A percentile compares a stretch with the other conserved stretches of the same genome.
phyloP scores from a whole-genome alignment of 257 asterid species.

The Capsicum pubescens region DNA sequence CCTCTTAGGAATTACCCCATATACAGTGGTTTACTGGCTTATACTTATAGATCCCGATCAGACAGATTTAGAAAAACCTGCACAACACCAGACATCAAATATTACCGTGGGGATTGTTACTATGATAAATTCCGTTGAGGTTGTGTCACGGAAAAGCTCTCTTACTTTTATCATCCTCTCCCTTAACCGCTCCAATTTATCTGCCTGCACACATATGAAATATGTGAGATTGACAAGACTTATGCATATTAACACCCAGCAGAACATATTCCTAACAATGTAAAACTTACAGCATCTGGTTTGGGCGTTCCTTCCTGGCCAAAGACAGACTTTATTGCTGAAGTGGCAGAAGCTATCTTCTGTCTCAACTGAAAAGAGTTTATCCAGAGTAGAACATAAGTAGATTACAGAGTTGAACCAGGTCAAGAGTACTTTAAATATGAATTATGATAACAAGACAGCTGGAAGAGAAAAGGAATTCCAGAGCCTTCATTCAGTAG shows the following conservation, averaged over 20 bases:
- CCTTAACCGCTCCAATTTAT: conserved; percentile 82
- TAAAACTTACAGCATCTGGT: conserved; percentile 72
- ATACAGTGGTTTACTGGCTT: background rate
- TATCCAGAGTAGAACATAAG: conserved; percentile 14
- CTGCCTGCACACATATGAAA: conserved; percentile 57
- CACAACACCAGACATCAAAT: background rate
- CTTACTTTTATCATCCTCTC: conserved; percentile 98
- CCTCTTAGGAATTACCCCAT: background rate
- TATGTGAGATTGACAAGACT: conserved; percentile 17
- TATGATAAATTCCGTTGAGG: conserved; percentile 84
- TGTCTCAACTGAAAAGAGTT: conserved; percentile 69
- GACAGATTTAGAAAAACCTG: background rate
- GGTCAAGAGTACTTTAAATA: background rate
- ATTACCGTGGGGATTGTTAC: conserved; percentile 98
- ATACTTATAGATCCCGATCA: background rate
- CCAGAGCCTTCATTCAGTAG: conserved; percentile 7
- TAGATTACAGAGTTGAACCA: conserved; percentile 17
- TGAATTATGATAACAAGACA: conserved; percentile 5
- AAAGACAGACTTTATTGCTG: conserved; percentile 94
- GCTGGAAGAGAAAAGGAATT: background rate
- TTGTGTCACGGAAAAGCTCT: conserved; percentile 89
- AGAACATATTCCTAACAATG: conserved; percentile 25
- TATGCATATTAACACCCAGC: conserved; percentile 25
- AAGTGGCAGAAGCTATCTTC: conserved; percentile 88
- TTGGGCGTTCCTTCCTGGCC: conserved; percentile 71